Base-by-base conservation (phyloP, 2,329 filamentous ascomycete species). In the Magnaporthales sp. region DNA sequence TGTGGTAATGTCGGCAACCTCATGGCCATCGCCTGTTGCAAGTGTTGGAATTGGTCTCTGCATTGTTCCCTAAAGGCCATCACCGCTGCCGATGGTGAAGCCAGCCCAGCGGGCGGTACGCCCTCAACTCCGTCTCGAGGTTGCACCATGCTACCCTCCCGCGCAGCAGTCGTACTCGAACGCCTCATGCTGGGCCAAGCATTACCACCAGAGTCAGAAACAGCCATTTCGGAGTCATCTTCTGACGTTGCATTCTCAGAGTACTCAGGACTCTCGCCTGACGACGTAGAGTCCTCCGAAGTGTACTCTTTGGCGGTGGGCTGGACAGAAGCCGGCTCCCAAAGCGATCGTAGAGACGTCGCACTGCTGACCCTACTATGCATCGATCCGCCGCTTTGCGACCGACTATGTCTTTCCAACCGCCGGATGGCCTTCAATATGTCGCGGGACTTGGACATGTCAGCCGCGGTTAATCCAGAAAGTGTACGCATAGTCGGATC, bases 11-110 rank as follows among this genome's bases (percentile, higher is more conserved):
- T 89, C 64, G 89, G 89, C 71, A 91, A 81, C 62, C 88, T 84
- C 75, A 88, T 80, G 46, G 86, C 82, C 80, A 92, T 84, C 62
- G 83, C 86, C 74, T 92, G 88, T 73, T 93, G 91, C 72, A 93
- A 83, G 67, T 93, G 88, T 67, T 93, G 89, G 63, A 93, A 83
- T 73, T 93, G 91, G 22, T 88, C 84, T 29, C 88, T 83, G 24
- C 94, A 77, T 67, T 93, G 90, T 66, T 93, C 90, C 72, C 89
- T 87, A 78, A 92, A 85, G 15, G 89, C 90, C 63, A 87, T 82
- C 72, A 92, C 85, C 62, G 89, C 85, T 4, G 87, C 85, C 3
- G 83, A 83, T 4, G 84, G 86, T 1, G 87, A 85, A 22, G 82
- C 81, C 54, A 82, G 78, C 1, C 74, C 74, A 19, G 73, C 74